Base-by-base conservation (phyloP, 495 filamentous ascomycete genomes). In the Ramalina intermedia region DNA sequence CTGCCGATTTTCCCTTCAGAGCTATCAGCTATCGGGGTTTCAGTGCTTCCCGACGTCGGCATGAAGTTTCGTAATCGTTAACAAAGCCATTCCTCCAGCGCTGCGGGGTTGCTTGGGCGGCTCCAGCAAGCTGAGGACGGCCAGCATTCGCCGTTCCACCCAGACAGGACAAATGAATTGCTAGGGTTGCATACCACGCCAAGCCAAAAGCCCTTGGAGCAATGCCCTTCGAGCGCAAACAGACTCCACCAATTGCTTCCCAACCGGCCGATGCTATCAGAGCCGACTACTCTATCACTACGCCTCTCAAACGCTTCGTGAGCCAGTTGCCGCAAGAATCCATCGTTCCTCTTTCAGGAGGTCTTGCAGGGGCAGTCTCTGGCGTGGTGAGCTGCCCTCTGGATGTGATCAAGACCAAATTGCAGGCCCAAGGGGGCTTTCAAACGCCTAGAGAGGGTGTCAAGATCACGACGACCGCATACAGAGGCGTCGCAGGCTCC, bases 351-450 rank as follows among this genome's bases (percentile, higher is more conserved):
- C 69, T 96, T 38, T 79, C 87, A 36, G 91, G 91, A 40, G 93
- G 87, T 9, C 71, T 81, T 36, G 90, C 88, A 44, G 91, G 91
- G 47, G 82, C 95, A 52, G 84, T 84, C 5, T 94, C 88, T 4
- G 91, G 91, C 7, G 76, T 96, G 37, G 87, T 96, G 54, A 96
- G 91, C 39, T 99, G 91, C 61, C 91, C 91, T 17, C 77, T 99
- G 47, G 91, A 99, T 72, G 91, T 99, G 45, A 96, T 99, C 60
- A 99, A 99, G 69, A 99, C 91, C 41, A 96, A 95, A 63, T 66
- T 99, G 45, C 91, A 99, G 63, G 93, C 90, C 29, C 93, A 96
- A 62, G 89, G 89, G 49, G 85, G 84, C 4, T 81, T 89, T 73
- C 63, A 61, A 58, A 33, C 62, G 33, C 64, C 64, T 33, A 59